Base-by-base conservation (phyloP, 164 flowering plant genomes). In the Sedum album region DNA sequence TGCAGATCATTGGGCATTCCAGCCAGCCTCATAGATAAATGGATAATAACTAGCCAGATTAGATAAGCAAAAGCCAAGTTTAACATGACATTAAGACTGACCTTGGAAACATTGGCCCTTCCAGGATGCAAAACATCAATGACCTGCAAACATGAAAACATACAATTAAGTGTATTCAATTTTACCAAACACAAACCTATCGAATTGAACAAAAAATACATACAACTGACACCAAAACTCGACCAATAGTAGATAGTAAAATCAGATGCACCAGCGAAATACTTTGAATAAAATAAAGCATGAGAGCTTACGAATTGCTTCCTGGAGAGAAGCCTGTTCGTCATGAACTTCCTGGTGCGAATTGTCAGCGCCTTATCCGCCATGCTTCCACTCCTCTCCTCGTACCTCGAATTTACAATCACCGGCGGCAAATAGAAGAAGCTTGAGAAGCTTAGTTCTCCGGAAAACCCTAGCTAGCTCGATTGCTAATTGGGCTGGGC, bases 311-410 rank as follows among this genome's bases (percentile, higher is more conserved):
- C 91, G 39, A 88, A 88, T 68, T 88, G 94, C 26, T 63, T 63
- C 30, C 66, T 20, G 42, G 66, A 63, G 17, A 63, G 66, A 38
- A 63, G 66, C 38, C 66, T 33, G 66, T 63, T 63, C 11, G 66
- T 63, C 66, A 63, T 63, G 18, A 63, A 63, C 26, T 63, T 88
- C 76, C 94, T 80, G 49, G 94, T 88, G 4, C 91, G 79, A 69
- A 88, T 84, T 33, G 94, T 88, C 17, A 86, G 85, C 30, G 91
- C 94, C 73, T 84, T 88, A 75, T 88, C 94, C 76, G 91, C 85
- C 94, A 88, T 88, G 66, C 48, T 73, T 72, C 42, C 31, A n/a
- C 23, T 28, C 1, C 48, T 39, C 48, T 13, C 36, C 66, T 13
- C 26, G 42, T 25, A 33, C 23, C 42, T 21, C 23, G 66, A 36